Percentiles rank a stretch among this genome's conserved stretches.
These are phyloP conservation scores for Priceomyces castillae DNA, from an alignment of 805 yeast species.

Conservation along the genomic window DNA sequence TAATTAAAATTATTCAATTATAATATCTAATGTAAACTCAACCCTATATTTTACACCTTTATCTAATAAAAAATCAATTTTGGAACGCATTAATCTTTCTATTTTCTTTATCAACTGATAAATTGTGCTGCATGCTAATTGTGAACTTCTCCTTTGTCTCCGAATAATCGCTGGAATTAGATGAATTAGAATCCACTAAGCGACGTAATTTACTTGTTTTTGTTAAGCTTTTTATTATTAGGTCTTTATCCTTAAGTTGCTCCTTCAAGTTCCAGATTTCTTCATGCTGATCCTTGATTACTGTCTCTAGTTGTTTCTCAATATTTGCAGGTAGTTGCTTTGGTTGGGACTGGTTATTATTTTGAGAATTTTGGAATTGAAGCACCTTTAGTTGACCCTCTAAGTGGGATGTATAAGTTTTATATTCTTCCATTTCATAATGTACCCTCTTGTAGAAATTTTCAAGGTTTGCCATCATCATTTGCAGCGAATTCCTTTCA, in stretches of 20 bases:
- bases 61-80: no score
- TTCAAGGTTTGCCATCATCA: constrained; percentile 46
- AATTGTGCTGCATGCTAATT: not conserved
- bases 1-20: no score
- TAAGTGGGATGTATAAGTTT: constrained; percentile 56
- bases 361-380: constrained; percentile 6
- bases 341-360: not conserved
- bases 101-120: constrained; percentile 1
- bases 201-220: constrained; percentile 60
- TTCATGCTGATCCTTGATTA: constrained; percentile 60
- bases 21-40: no score
- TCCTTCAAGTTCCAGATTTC: constrained; percentile 66
- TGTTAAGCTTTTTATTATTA: constrained; percentile 70
- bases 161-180: constrained; percentile 7
- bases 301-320: constrained; percentile 9
- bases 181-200: constrained; percentile 34
- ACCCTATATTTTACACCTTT: no score
- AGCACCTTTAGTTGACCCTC: constrained; percentile 50
- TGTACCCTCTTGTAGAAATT: constrained; percentile 46
- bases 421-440: constrained; percentile 56
- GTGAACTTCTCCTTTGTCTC: not conserved
- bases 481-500: constrained; percentile 35
- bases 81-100: not conserved
- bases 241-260: constrained; percentile 67
- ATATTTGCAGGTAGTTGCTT: not conserved